Evolutionary conservation across 805 yeast species (phyloP).

Genomic region (Saturnispora besseyi): DNA sequence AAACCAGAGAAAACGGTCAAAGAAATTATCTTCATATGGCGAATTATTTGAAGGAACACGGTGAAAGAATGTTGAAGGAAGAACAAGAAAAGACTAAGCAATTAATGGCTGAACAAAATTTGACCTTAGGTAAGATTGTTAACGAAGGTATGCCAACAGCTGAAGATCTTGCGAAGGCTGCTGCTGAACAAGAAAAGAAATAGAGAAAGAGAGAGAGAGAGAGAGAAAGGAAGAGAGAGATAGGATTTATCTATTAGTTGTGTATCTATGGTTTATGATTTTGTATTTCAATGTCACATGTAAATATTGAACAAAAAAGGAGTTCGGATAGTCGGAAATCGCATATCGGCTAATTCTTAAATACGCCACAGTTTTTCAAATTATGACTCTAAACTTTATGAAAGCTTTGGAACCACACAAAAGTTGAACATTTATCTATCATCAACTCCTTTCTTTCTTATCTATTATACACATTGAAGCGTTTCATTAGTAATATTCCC

Average conservation of each 20-base stretch:
- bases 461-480: constrained; percentile 1
- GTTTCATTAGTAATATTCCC: neutral
- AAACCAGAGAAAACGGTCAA: constrained; percentile 87
- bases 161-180: constrained; percentile 44
- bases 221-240: no score
- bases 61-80: constrained; percentile 67
- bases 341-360: neutral
- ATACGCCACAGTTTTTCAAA: neutral
- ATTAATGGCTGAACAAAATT: constrained; percentile 71
- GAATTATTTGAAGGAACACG: constrained; percentile 47
- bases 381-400: neutral
- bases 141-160: constrained; percentile 76
- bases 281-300: neutral
- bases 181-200: constrained; percentile 17
- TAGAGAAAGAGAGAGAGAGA: neutral
- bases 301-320: neutral
- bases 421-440: neutral
- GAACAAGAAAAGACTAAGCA: constrained; percentile 76
- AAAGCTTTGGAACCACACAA: neutral
- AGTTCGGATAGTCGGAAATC: no score
- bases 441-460: neutral
- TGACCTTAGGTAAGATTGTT: constrained; percentile 76
- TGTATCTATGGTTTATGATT: neutral
- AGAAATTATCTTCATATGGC: constrained; percentile 77
- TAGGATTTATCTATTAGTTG: no score